Base-by-base conservation (phyloP, 1,284 basidiomycete genomes). In the Ustilago shanxiensis region DNA sequence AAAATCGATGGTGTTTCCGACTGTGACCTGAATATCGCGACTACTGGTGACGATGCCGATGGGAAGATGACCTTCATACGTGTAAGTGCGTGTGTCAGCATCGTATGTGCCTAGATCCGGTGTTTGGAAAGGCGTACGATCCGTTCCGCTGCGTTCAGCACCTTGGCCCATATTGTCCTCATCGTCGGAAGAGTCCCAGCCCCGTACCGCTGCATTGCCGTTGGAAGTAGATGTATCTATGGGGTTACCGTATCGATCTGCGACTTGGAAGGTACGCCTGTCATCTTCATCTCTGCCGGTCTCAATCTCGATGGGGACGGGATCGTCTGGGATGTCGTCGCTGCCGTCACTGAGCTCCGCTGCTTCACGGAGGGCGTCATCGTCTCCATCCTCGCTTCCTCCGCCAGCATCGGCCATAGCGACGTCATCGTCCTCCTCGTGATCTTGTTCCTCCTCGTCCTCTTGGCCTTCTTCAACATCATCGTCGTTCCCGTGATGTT, bases 271-370 rank as follows among this genome's bases (percentile, higher is more conserved):
- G 5, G 67, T 75, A 41, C 67, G 67, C 8, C 60, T 33, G 16
- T n/a, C 33, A 24, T 56, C 60, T 20, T 54, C 60, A 16, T 63
- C 53, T 18, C 51, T 44, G 53, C 60, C 57, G 29, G 61, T 50
- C 44, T 75, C 72, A 44, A 75, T 75, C 37, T 70, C 67, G 64
- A 75, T 70, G 22, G 67, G 72, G 1, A 75, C 61, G 8, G 67
- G 72, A 26, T 67, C 64, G 35, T 70, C 64, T 0, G 72, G 72
- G 13, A 75, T 67, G 39, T 67, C 64, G 26, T 65, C 55, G 41
- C 41, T 45, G 26, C 51, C 65, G 44, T 61, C 64, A 39, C 58
- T 56, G 10, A 61, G 47, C 33, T 65, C 65, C 4, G 50, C 51
- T 5, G 61, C 65, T 52, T 71, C 68, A 24, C 60, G 57, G 5